Percentiles rank a stretch among this genome's conserved stretches.
phyloP scores from a whole-genome alignment of 345 rosid species.

The Sonneratia caseolaris region DNA sequence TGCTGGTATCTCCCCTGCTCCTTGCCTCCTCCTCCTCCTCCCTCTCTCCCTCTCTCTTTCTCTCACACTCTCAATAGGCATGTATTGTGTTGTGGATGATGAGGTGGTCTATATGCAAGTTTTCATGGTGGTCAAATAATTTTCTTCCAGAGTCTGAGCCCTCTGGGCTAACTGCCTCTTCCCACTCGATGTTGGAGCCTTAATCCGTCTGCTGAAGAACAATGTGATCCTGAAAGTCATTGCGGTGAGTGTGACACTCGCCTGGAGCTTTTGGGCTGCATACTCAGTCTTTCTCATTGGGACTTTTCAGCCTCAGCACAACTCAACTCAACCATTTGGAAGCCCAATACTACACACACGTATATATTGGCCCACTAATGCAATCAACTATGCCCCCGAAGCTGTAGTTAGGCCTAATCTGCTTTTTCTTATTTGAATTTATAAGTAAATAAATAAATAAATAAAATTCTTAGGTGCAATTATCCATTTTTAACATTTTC shows the following conservation, averaged over 20 bases:
- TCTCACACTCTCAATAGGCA: not conserved
- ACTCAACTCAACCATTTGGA: too few relatives aligned
- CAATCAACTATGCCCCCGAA: too few relatives aligned
- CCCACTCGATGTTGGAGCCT: constrained; percentile 75
- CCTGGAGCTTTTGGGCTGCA: constrained; percentile 97
- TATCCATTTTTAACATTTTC: too few relatives aligned
- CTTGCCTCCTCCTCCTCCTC: not conserved
- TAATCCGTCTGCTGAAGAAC: constrained; percentile 73
- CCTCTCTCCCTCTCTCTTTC: not conserved
- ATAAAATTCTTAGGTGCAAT: too few relatives aligned
- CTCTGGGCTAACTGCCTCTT: constrained; percentile 80
- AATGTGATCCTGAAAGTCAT: constrained; percentile 56
- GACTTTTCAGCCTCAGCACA: too few relatives aligned
- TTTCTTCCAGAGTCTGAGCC: constrained; percentile 81
- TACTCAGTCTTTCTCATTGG: constrained; percentile 81
- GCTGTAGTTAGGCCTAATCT: too few relatives aligned
- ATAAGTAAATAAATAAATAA: too few relatives aligned
- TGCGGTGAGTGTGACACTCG: constrained; percentile 61
- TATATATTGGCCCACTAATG: too few relatives aligned
- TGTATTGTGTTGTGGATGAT: not conserved
- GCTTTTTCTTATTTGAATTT: too few relatives aligned
- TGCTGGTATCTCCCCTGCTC: constrained; percentile 46
- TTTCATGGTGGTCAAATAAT: constrained; percentile 86
- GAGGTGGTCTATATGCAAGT: not conserved
- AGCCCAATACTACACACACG: too few relatives aligned